Base-by-base conservation (phyloP, 768 basidiomycete species). In the Termitomyces sp. region DNA sequence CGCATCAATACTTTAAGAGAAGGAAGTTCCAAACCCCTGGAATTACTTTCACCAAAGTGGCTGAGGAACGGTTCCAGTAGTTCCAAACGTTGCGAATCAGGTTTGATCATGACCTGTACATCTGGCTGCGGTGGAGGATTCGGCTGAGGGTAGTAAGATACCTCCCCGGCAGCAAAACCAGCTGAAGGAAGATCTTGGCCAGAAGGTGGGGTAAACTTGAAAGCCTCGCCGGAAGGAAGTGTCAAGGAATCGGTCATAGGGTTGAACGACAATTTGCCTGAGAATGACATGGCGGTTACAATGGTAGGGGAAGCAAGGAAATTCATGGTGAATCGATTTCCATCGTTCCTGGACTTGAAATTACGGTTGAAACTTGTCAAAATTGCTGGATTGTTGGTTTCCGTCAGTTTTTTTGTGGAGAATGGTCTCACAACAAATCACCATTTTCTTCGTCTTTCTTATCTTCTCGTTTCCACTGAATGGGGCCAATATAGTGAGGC, bases 281-380 rank as follows among this genome's bases (percentile, higher is more conserved):
- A 88, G 73, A 98, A 98, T 0, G 95, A 86, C 92, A 96, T 94
- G 1, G 97, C 97, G 21, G 97, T 98, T 19, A 98, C 97, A 57
- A 97, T 80, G 34, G 94, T 96, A 0, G 97, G 97, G 4, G 95
- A 98, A 8, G 96, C 94, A 56, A 99, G 81, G 77, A 99, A 98
- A 72, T 98, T 98, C 93, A 96, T 92, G 16, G 95, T 98, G 54
- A 86, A 77, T 39, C 81, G 78, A 69, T 98, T 98, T 23, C 95
- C 97, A 66, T 99, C 97, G 68, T 99, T 99, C 62, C 97, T 83
- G 2, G 94, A 94, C 74, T 93, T 94, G 81, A 75, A 76, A 70
- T 78, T 81, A 70, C 96, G 84, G 72, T 99, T 98, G 81, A 98
- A 98, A 39, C 94, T 97, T 0, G 96, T 98, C 56, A 99, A 71